Percentiles rank a stretch among this genome's conserved stretches.
Conservation (phyloP, 2,329 filamentous ascomycete genomes). For the Colletotrichum eleusines region DNA sequence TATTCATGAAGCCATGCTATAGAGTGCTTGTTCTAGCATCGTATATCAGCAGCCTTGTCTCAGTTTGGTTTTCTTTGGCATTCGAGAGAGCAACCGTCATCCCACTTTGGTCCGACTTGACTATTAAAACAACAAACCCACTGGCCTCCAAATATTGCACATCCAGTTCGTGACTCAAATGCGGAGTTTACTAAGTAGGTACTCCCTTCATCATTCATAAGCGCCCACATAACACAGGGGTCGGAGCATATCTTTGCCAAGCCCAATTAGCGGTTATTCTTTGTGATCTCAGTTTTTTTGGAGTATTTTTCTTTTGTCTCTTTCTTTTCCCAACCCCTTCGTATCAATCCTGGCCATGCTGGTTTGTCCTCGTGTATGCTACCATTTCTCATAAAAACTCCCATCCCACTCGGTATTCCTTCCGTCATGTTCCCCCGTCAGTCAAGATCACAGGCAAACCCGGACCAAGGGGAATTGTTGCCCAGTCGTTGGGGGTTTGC, state of each 20-base stretch:
- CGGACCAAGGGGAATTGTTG: conserved; percentile 6
- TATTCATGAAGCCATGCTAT: too few relatives aligned
- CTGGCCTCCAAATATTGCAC: too few relatives aligned
- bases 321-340: not conserved
- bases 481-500: conserved; percentile 7
- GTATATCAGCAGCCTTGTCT: not conserved
- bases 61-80: too few relatives aligned
- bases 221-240: not conserved
- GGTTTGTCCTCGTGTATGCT: conserved; percentile 10
- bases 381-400: conserved; percentile 14
- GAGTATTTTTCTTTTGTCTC: not conserved
- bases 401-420: not conserved
- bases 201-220: not conserved
- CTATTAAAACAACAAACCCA: not conserved
- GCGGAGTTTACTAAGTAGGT: too few relatives aligned
- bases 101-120: too few relatives aligned
- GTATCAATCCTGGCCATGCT: not conserved
- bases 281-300: not conserved
- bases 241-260: not conserved
- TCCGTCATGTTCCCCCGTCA: not conserved
- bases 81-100: too few relatives aligned
- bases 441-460: not conserved
- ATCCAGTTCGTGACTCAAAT: not conserved
- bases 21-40: too few relatives aligned
- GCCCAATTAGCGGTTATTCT: too few relatives aligned